A percentile compares a stretch with the other conserved stretches of the same genome.
These are phyloP conservation scores for Talaromyces albobiverticillius DNA, from an alignment of 2,329 filamentous ascomycete genomes.

Conservation along the genomic window DNA sequence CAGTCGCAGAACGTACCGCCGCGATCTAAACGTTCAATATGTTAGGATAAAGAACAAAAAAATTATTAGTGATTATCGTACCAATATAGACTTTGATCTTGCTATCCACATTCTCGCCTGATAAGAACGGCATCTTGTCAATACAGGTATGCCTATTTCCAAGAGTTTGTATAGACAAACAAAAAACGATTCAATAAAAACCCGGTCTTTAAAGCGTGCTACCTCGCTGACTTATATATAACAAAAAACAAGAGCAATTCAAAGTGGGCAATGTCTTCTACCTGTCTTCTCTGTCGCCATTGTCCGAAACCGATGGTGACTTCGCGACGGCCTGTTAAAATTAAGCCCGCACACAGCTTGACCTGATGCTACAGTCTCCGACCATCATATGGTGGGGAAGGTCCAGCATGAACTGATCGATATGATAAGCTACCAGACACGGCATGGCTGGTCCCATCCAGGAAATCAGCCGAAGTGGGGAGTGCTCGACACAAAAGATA, in stretches of 20 bases:
- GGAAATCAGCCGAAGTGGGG: neutral
- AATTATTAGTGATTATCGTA: neutral
- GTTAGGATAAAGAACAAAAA: no score
- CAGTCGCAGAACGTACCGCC: constrained; percentile 42
- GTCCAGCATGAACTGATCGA: no score
- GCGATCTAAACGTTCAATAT: constrained; percentile 26
- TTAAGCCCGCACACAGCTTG: neutral
- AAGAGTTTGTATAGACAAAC: no score
- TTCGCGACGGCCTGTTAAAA: neutral
- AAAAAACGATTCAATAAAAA: no score
- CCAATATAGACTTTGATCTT: constrained; percentile 9
- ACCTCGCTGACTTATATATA: no score
- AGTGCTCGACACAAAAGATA: neutral
- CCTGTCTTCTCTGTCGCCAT: neutral
- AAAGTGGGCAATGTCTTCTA: no score
- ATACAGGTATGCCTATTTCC: no score
- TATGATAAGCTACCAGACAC: no score
- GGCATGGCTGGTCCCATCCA: no score
- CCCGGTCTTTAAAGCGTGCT: no score
- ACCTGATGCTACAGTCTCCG: no score
- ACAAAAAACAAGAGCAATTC: no score
- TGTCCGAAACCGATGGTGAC: neutral
- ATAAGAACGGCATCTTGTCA: constrained; percentile 2
- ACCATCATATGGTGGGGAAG: neutral
- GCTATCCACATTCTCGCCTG: neutral